These are phyloP conservation scores for Yamadazyma diddensiae DNA, from an alignment of 1,139 yeast genomes.

Conservation along the genomic window DNA sequence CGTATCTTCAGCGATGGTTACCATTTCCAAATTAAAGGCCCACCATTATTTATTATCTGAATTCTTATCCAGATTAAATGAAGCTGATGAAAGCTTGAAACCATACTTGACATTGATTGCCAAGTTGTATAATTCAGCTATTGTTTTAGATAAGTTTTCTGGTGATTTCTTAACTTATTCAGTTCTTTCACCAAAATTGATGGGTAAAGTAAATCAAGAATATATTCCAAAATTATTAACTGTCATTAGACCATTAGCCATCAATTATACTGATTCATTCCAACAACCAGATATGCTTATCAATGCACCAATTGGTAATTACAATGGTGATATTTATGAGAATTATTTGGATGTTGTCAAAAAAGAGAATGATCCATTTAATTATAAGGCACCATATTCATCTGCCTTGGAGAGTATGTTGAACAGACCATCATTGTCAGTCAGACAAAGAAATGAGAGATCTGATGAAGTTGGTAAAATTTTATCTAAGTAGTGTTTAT, in stretches of 20 bases:
- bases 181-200: conserved; percentile 47
- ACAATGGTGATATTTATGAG: conserved; percentile 83
- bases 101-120: conserved; percentile 32
- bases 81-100: conserved; percentile 20
- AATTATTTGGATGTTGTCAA: conserved; percentile 61
- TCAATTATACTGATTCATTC: conserved; percentile 88
- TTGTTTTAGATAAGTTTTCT: conserved; percentile 69
- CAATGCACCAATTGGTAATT: conserved; percentile 82
- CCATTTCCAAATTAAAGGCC: conserved; percentile 60
- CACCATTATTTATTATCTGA: conserved; percentile 51
- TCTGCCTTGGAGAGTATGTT: conserved; percentile 49
- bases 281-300: conserved; percentile 80
- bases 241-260: conserved; percentile 64
- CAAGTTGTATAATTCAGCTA: conserved; percentile 61
- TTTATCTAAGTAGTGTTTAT: conserved; percentile 21
- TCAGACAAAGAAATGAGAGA: conserved; percentile 49
- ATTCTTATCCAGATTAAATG: conserved; percentile 34
- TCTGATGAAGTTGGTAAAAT: conserved; percentile 38
- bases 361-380: conserved; percentile 49
- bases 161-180: conserved; percentile 72
- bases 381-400: conserved; percentile 62
- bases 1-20: conserved; percentile 53
- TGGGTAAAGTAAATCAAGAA: conserved; percentile 44
- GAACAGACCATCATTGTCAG: conserved; percentile 47
- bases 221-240: conserved; percentile 43